Base-by-base conservation (phyloP, 192 early-diverging fungal genomes). In the Coemansia sp. region DNA sequence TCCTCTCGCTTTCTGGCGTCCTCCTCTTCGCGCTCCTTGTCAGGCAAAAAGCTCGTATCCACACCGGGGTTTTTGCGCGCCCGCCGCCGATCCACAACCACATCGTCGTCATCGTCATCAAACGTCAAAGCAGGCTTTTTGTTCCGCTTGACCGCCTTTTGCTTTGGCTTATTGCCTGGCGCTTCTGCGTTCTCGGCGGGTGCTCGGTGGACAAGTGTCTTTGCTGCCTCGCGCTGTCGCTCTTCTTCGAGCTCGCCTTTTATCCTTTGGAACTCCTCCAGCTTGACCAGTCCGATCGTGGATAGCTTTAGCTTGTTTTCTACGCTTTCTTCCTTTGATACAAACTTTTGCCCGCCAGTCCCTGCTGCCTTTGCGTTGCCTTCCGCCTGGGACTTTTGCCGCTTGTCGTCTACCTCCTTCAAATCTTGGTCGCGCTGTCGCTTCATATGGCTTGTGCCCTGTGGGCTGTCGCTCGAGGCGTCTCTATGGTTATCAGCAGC, bases 21-120 rank as follows among this genome's bases (percentile, higher is more conserved):
- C 18, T 73, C 64, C 53, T 88, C 91, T 62, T 96, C 94, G 43
- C 94, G 87, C 56, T 95, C 92, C 20, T 88, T 82, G 74, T 98
- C 95, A 7, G 94, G 94, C 51, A 98, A 74, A 71, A 96, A 96
- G 48, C 90, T 92, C 2, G 95, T 98, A 60, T 98, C 93, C 58
- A 96, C 93, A 18, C 73, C 70, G 0, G 95, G 95, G 78, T 98
- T 91, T 70, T 96, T 98, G 42, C 85, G 80, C 55, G 86, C 70
- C 3, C 51, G 24, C 21, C 24, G 50, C 69, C 81, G 85, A 60
- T 72, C 69, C 3, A 53, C 59, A 28, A 56, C 33, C 1, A 71
- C 61, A 18, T 83, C 81, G 5, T 82, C 79, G 34, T 88, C 87
- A 6, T 85, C 87, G 2, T 87, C 87, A 7, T 71, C 90, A 82